A percentile compares a stretch with the other conserved stretches of the same genome.
Evolutionary conservation across 345 rosid species (phyloP).

Genomic region (Murraya koenigii): DNA sequence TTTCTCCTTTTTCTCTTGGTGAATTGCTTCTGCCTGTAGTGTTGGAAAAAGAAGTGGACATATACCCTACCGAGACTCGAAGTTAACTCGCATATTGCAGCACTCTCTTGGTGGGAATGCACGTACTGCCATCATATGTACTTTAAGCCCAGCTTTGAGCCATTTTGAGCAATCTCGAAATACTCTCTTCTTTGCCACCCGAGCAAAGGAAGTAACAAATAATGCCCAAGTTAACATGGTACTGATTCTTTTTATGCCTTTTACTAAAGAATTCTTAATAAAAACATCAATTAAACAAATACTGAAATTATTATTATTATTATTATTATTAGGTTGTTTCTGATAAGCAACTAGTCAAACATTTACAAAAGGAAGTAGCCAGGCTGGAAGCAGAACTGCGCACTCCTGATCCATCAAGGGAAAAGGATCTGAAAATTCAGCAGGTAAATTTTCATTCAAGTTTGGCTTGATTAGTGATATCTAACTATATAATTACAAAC

Average conservation of each 20-base stretch:
- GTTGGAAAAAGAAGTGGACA: constrained; percentile 96
- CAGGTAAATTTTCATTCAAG: constrained; percentile 41
- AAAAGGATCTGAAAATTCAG: constrained; percentile 84
- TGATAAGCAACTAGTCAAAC: constrained; percentile 95
- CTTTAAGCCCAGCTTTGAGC: constrained; percentile 85
- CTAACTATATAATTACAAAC: background rate
- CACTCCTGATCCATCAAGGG: constrained; percentile 88
- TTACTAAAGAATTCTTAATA: background rate
- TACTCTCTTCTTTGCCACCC: constrained; percentile 88
- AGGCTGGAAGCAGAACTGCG: constrained; percentile 95
- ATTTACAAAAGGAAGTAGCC: constrained; percentile 98
- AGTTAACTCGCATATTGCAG: constrained; percentile 95
- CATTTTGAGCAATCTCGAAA: constrained; percentile 98
- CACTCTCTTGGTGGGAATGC: constrained; percentile 99
- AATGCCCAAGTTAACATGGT: constrained; percentile 99
- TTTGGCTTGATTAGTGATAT: constrained; percentile 8
- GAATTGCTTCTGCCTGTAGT: constrained; percentile 34
- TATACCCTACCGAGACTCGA: constrained; percentile 94
- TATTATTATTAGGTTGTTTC: constrained; percentile 70
- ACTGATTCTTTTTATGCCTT: constrained; percentile 24
- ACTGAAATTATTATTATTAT: background rate
- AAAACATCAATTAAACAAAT: background rate
- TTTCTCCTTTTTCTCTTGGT: constrained; percentile 14
- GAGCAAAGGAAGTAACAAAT: constrained; percentile 99
- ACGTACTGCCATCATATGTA: constrained; percentile 96